Conservation (phyloP, 306 rosid species). For the Sindora glabra region DNA sequence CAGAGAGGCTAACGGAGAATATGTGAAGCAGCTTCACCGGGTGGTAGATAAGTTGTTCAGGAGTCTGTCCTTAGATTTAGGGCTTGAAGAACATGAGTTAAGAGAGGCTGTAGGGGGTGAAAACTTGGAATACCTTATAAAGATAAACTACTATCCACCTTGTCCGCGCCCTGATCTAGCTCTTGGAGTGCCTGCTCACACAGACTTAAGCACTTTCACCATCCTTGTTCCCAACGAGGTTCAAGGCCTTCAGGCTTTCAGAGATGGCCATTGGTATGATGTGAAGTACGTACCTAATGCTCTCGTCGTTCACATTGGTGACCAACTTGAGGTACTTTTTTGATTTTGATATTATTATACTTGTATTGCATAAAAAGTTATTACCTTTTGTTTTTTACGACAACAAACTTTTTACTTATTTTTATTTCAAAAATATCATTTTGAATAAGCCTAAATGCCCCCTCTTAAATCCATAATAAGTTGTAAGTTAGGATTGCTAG, state of each 20-base stretch:
- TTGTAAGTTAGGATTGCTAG: no score
- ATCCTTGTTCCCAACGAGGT: constrained; percentile 70
- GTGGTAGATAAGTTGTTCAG: constrained; percentile 51
- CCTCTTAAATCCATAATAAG: no score
- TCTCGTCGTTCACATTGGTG: constrained; percentile 67
- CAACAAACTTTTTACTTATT: no score
- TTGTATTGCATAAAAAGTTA: no score
- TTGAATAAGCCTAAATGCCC: no score
- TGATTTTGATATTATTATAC: not conserved
- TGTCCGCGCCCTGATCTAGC: constrained; percentile 75
- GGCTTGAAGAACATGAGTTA: constrained; percentile 49
- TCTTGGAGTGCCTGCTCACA: constrained; percentile 65
- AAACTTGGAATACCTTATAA: constrained; percentile 40
- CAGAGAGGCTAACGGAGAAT: constrained; percentile 63
- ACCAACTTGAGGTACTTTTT: constrained; percentile 56
- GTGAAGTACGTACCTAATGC: constrained; percentile 70
- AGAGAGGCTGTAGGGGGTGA: constrained; percentile 53
- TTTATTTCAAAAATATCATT: no score
- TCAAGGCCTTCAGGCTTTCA: constrained; percentile 71
- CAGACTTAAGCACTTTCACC: constrained; percentile 63
- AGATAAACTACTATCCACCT: constrained; percentile 84
- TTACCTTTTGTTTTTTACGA: no score
- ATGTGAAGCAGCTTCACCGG: constrained; percentile 28
- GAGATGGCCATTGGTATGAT: constrained; percentile 58
- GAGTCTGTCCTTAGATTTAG: constrained; percentile 46